Base-by-base conservation (phyloP, 169 alveolate species). In the Cryptosporidium tyzzeri region DNA sequence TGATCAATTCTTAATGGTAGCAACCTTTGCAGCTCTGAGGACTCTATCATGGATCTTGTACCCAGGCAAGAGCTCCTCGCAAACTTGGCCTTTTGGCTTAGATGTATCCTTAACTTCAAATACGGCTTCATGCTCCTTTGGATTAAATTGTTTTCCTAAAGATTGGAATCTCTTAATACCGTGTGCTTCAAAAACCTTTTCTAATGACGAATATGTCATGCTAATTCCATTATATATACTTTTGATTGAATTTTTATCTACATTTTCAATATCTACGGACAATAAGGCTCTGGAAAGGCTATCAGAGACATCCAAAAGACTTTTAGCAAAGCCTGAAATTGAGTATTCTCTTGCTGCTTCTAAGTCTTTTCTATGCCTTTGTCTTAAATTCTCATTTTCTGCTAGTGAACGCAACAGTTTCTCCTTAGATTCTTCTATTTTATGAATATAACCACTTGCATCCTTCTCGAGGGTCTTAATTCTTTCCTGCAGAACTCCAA, bases 21-120 rank as follows among this genome's bases (percentile, higher is more conserved):
- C 96, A 35, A 95, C 97, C 71, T 93, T 93, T 33, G 96, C 96
- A 18, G 95, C 92, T 87, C 97, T 94, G 26, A 94, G 85, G 16
- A 93, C 86, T 73, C 97, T 80, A 4, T 93, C 95, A 31, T 94
- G 93, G 44, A 95, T 95, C 50, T 58, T 92, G 91, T 93, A 95
- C 2, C 97, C 97, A 16, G 95, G 85, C 45, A 91, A 48, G 26
- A 93, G 70, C 48, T 94, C 96, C 35, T 91, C 91, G 8, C 92
- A 92, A 12, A 95, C 86, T 33, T 92, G 85, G 31, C 94, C 94
- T 12, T 86, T 74, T 41, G 93, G 95, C 75, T 85, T 91, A 14
- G 84, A 69, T 18, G 93, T 70, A 71, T 93, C 95, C 29, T 89
- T 93, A 45, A 93, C 93, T 55, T 86, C 62, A 84, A 93, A 92